Evolutionary conservation across 148 eudicot species (phyloP).

Genomic region (Drosera capensis): DNA sequence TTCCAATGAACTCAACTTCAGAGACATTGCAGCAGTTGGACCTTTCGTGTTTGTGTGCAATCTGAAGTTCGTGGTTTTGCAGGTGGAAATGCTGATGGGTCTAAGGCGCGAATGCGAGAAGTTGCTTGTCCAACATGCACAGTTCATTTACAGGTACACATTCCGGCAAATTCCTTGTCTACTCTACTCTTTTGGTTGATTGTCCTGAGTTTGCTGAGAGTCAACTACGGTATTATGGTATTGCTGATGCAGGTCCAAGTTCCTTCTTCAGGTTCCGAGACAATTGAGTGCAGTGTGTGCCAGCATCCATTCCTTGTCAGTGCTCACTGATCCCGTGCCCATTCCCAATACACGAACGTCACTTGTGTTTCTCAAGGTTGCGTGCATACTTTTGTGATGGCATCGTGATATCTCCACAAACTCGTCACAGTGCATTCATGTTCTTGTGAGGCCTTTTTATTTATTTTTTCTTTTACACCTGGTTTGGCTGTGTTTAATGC

Average conservation of each 20-base stretch:
- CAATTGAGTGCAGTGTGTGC: slow-evolving; percentile 80
- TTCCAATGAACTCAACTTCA: too few relatives aligned
- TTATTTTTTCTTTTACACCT: too few relatives aligned
- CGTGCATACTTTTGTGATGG: too few relatives aligned
- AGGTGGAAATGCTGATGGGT: slow-evolving; percentile 42
- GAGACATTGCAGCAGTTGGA: too few relatives aligned
- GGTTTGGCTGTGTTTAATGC: too few relatives aligned
- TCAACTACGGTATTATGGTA: not conserved
- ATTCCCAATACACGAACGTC: too few relatives aligned
- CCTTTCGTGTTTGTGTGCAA: too few relatives aligned
- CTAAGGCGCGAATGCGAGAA: slow-evolving; percentile 50
- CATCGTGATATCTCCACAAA: too few relatives aligned
- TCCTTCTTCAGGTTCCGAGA: slow-evolving; percentile 69
- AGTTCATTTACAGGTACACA: slow-evolving; percentile 70
- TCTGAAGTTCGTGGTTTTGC: slow-evolving; percentile 1
- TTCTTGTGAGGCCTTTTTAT: too few relatives aligned
- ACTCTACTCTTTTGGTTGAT: not conserved
- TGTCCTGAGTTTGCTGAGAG: not conserved
- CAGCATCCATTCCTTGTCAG: slow-evolving; percentile 72
- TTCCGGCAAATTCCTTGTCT: not conserved
- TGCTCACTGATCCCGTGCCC: slow-evolving; percentile 40
- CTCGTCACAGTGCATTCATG: too few relatives aligned
- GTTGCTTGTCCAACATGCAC: slow-evolving; percentile 97
- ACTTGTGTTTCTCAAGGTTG: too few relatives aligned
- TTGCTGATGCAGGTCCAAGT: slow-evolving; percentile 47